phyloP scores from a whole-genome alignment of 2,329 filamentous ascomycete genomes.

The Byssothecium circinans region DNA sequence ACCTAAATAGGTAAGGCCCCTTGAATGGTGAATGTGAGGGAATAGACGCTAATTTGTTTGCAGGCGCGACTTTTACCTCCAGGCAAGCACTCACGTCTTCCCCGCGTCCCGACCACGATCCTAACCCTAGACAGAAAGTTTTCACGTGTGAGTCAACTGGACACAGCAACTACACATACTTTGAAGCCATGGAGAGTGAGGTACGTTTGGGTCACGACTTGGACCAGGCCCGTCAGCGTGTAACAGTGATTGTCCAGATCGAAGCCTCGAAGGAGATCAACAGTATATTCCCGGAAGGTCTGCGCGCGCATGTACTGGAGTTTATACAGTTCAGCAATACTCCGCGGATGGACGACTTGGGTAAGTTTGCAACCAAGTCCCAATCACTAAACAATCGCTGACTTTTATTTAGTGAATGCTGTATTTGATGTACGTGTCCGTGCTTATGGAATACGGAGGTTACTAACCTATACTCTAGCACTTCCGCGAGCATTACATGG shows the following conservation, averaged over 20 bases:
- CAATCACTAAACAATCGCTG: constrained; percentile 39
- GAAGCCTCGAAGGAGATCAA: constrained; percentile 84
- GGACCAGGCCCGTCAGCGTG: constrained; percentile 26
- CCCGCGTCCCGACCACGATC: background rate
- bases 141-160: constrained; percentile 98
- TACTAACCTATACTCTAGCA: constrained; percentile 24
- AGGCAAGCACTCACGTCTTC: constrained; percentile 57
- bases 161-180: constrained; percentile 87
- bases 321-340: constrained; percentile 89
- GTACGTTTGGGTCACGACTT: constrained; percentile 56
- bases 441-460: background rate
- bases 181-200: constrained; percentile 89
- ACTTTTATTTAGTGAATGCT: constrained; percentile 30
- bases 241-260: constrained; percentile 43
- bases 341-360: constrained; percentile 78
- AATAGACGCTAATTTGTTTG: constrained; percentile 19
- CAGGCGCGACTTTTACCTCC: constrained; percentile 91
- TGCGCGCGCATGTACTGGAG: constrained; percentile 87
- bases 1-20: constrained; percentile 71
- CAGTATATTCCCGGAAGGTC: constrained; percentile 83
- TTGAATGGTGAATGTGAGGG: background rate
- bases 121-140: constrained; percentile 61
- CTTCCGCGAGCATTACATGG: constrained; percentile 39
- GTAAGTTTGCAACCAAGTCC: constrained; percentile 44
- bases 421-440: constrained; percentile 32